These are phyloP conservation scores for Chlamydomonas schloesseri DNA, from an alignment of 139 green algal species.

Conservation along the genomic window DNA sequence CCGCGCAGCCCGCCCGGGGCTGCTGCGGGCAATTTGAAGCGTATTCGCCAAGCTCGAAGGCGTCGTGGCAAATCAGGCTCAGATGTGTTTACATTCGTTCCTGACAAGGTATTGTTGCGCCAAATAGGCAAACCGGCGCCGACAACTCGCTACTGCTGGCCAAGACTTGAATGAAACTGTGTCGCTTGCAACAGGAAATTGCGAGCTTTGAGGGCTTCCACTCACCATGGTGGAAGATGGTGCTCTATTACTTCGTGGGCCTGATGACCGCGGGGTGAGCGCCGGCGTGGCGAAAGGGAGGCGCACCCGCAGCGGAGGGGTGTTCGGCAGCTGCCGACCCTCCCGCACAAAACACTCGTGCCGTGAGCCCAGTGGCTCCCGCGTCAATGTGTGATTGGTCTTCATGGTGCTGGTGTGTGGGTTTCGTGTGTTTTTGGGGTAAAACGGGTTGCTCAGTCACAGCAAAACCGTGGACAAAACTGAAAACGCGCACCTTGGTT, in stretches of 20 bases:
- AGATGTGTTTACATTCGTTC: conserved; percentile 14
- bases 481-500: too few species aligned
- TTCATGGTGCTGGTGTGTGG: too few species aligned
- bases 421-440: too few species aligned
- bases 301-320: too few species aligned
- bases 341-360: too few species aligned
- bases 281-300: too few species aligned
- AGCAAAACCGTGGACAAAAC: too few species aligned
- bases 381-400: too few species aligned
- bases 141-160: neutral
- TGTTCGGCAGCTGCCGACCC: too few species aligned
- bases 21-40: neutral
- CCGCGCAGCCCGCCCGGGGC: neutral
- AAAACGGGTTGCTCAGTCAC: too few species aligned
- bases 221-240: conserved; percentile 47
- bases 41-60: neutral
- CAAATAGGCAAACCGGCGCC: too few species aligned
- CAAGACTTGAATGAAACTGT: neutral
- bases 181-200: conserved; percentile 51
- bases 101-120: conserved; percentile 8
- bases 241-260: conserved; percentile 47
- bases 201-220: conserved; percentile 49
- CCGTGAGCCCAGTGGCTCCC: too few species aligned
- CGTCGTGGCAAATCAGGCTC: neutral
- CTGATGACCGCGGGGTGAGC: conserved; percentile 27